Evolutionary conservation across 768 basidiomycete genomes (phyloP).

Genomic region (Mycena metata): DNA sequence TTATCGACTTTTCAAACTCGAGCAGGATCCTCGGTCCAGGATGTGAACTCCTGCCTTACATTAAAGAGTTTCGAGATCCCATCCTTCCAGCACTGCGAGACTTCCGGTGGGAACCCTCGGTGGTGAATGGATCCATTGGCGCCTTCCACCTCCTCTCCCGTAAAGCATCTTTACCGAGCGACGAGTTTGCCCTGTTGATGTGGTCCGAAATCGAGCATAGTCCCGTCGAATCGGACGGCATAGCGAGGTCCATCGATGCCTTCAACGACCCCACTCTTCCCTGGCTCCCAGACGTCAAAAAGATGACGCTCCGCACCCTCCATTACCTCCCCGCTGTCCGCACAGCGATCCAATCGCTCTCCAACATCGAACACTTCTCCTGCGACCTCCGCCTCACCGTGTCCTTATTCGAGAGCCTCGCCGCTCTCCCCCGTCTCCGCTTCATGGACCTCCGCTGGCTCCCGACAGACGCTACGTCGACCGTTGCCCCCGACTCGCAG

Average conservation of each 20-base stretch:
- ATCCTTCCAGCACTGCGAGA: conserved; percentile 27
- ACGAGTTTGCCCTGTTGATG: conserved; percentile 29
- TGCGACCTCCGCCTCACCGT: conserved; percentile 28
- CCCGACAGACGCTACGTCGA: not conserved
- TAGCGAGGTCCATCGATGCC: conserved; percentile 26
- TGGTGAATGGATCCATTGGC: conserved; percentile 31
- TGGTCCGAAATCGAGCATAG: conserved; percentile 33
- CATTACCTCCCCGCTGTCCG: conserved; percentile 33
- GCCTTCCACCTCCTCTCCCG: conserved; percentile 35
- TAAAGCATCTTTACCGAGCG: conserved; percentile 25
- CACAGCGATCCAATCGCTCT: conserved; percentile 19
- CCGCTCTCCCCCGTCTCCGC: conserved; percentile 30
- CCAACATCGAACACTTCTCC: conserved; percentile 31
- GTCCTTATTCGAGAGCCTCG: conserved; percentile 16
- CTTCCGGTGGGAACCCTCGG: conserved; percentile 36
- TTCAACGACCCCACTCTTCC: conserved; percentile 37
- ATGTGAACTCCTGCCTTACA: conserved; percentile 34
- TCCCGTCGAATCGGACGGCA: conserved; percentile 16
- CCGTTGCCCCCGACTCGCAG: not conserved
- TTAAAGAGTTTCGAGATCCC: conserved; percentile 35
- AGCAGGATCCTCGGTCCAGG: conserved; percentile 30
- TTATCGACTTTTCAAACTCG: conserved; percentile 35
- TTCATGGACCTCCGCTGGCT: conserved; percentile 33
- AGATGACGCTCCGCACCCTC: conserved; percentile 33
- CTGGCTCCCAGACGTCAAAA: conserved; percentile 37